A percentile compares a stretch with the other conserved stretches of the same genome.
Evolutionary conservation across 202 grass and related monocot genomes (phyloP).

Genomic region (Musa balbisiana): DNA sequence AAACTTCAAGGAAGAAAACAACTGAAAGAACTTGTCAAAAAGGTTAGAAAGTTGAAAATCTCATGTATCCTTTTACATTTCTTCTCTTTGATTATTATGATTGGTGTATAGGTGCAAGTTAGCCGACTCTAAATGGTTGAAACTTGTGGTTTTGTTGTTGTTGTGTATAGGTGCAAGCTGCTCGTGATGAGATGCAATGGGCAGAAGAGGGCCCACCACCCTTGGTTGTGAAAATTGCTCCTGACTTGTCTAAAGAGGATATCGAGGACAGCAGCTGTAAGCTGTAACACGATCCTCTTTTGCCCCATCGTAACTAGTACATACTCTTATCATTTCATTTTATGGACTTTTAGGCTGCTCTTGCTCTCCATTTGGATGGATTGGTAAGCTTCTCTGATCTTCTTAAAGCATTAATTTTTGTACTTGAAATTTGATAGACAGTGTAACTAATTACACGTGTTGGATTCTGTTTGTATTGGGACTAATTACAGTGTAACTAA

Average conservation of each 20-base stretch:
- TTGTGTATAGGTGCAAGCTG: slow-evolving; percentile 75
- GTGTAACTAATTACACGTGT: not conserved
- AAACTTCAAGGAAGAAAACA: slow-evolving; percentile 89
- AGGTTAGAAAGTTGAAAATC: slow-evolving; percentile 31
- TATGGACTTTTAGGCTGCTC: slow-evolving; percentile 61
- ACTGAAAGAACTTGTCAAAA: slow-evolving; percentile 88
- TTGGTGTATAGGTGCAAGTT: slow-evolving; percentile 1
- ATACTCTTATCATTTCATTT: slow-evolving; percentile 36
- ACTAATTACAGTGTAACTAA: too few relatives aligned
- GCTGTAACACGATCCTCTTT: slow-evolving; percentile 13
- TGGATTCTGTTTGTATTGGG: too few relatives aligned
- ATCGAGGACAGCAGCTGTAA: slow-evolving; percentile 85
- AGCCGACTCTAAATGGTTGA: slow-evolving; percentile 14
- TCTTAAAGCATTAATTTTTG: not conserved
- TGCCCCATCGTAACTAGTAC: slow-evolving; percentile 2
- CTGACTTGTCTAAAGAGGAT: slow-evolving; percentile 91
- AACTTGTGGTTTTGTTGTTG: slow-evolving; percentile 13
- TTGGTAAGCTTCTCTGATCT: slow-evolving; percentile 44
- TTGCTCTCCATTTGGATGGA: slow-evolving; percentile 83
- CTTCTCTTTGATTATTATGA: not conserved
- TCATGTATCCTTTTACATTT: not conserved
- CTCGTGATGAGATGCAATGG: slow-evolving; percentile 98
- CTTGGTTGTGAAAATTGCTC: slow-evolving; percentile 89
- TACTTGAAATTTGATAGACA: not conserved
- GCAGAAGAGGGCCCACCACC: slow-evolving; percentile 90